These are phyloP conservation scores for Linderina pennispora DNA, from an alignment of 192 early-diverging fungal species.

Conservation along the genomic window DNA sequence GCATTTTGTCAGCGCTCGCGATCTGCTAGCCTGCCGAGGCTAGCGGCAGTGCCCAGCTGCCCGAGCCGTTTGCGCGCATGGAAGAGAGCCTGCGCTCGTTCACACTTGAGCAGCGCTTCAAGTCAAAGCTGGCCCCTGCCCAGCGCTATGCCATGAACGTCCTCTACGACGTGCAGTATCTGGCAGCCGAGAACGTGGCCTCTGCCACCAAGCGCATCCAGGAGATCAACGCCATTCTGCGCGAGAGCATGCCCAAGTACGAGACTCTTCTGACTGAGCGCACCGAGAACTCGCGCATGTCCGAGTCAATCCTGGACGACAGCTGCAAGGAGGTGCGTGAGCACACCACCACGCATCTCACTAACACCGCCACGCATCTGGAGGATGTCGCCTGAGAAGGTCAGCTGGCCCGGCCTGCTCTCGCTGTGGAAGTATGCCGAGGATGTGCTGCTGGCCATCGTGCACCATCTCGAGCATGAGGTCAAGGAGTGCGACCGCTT, in stretches of 20 bases:
- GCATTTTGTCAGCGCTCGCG: slow-evolving; percentile 87
- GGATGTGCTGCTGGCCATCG: slow-evolving; percentile 66
- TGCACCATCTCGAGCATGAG: slow-evolving; percentile 56
- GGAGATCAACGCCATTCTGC: slow-evolving; percentile 56
- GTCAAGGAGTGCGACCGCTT: slow-evolving; percentile 55
- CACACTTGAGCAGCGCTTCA: slow-evolving; percentile 90
- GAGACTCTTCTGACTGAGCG: slow-evolving; percentile 70
- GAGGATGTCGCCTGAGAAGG: slow-evolving; percentile 58
- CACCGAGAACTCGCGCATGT: slow-evolving; percentile 57
- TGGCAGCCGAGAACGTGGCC: slow-evolving; percentile 66
- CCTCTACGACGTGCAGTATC: slow-evolving; percentile 67
- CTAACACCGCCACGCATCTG: slow-evolving; percentile 60
- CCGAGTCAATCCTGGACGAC: slow-evolving; percentile 55
- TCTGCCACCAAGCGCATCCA: slow-evolving; percentile 54
- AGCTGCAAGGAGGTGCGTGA: slow-evolving; percentile 54
- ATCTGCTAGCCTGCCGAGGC: slow-evolving; percentile 36
- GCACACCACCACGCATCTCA: slow-evolving; percentile 34
- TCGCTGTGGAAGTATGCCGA: slow-evolving; percentile 85
- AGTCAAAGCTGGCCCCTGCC: slow-evolving; percentile 91
- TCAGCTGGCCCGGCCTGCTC: slow-evolving; percentile 75
- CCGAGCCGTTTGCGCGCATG: slow-evolving; percentile 66
- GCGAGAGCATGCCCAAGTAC: slow-evolving; percentile 65
- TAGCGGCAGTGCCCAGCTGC: slow-evolving; percentile 17
- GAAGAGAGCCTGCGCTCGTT: slow-evolving; percentile 87
- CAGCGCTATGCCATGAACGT: slow-evolving; percentile 87